phyloP scores from a whole-genome alignment of 495 filamentous ascomycete species.

The Neurospora sp. region DNA sequence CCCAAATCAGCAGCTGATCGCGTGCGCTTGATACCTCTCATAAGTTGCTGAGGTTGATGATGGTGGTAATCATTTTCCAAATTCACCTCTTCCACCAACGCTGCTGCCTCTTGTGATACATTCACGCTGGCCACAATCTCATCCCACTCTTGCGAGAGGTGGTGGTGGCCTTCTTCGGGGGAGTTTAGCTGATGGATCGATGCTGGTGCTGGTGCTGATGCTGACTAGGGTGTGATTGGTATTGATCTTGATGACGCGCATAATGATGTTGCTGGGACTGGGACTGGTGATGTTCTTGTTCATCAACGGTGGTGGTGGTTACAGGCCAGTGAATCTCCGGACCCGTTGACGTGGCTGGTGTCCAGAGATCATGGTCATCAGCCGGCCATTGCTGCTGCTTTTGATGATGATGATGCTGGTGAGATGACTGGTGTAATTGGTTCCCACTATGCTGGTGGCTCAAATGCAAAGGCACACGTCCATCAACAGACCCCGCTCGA shows the following conservation, averaged over 20 bases:
- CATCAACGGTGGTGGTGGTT: not conserved
- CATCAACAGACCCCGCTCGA: not conserved
- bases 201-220: not conserved
- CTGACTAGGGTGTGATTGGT: not conserved
- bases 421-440: not conserved
- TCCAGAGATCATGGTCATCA: constrained; percentile 4
- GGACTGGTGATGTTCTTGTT: not conserved
- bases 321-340: not conserved
- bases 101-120: not conserved
- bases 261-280: not conserved
- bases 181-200: not conserved
- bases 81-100: not conserved
- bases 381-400: not conserved
- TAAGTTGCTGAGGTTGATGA: not conserved
- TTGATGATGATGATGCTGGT: not conserved
- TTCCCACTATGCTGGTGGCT: not conserved
- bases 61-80: not conserved
- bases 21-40: not conserved
- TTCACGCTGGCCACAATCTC: not conserved
- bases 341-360: not conserved
- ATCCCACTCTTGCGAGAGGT: constrained; percentile 16
- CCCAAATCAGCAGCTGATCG: not conserved
- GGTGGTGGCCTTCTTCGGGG: constrained; percentile 1
- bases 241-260: not conserved
- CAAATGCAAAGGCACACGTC: not conserved